Evolutionary conservation across 768 basidiomycete genomes (phyloP).

Genomic region (Tylopilus intermedius): DNA sequence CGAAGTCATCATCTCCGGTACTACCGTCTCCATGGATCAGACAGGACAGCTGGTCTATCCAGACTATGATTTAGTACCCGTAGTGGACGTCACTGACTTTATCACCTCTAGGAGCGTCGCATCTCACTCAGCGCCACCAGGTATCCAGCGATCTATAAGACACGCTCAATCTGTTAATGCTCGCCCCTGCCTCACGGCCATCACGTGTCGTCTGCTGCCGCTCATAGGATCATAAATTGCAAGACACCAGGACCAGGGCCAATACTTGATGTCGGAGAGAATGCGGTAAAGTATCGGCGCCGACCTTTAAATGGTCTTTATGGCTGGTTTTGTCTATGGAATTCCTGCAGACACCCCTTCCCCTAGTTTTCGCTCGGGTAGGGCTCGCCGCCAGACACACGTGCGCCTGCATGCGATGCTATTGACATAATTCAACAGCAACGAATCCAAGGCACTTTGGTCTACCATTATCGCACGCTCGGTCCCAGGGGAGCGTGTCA

Average conservation of each 20-base stretch:
- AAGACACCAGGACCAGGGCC: background rate
- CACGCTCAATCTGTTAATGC: background rate
- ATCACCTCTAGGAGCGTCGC: no score
- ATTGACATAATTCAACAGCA: background rate
- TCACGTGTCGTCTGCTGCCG: background rate
- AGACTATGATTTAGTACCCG: background rate
- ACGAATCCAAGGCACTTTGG: background rate
- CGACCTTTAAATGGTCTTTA: background rate
- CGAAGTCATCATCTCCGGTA: background rate
- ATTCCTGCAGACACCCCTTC: background rate
- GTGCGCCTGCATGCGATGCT: background rate
- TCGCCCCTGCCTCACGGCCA: background rate
- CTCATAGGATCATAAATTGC: background rate
- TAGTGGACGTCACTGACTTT: background rate
- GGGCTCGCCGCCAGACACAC: background rate
- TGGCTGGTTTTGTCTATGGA: background rate
- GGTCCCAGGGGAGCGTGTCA: background rate
- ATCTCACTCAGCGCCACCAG: background rate
- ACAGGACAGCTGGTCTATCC: background rate
- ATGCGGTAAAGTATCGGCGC: background rate
- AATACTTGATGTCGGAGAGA: background rate
- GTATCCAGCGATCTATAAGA: background rate
- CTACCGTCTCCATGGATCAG: background rate
- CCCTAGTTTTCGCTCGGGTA: background rate
- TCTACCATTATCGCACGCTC: background rate